Evolutionary conservation across 176 grass and related monocot genomes (phyloP), one percentile per base, ranked within the genome.

Genomic region (Pharus latifolius): DNA sequence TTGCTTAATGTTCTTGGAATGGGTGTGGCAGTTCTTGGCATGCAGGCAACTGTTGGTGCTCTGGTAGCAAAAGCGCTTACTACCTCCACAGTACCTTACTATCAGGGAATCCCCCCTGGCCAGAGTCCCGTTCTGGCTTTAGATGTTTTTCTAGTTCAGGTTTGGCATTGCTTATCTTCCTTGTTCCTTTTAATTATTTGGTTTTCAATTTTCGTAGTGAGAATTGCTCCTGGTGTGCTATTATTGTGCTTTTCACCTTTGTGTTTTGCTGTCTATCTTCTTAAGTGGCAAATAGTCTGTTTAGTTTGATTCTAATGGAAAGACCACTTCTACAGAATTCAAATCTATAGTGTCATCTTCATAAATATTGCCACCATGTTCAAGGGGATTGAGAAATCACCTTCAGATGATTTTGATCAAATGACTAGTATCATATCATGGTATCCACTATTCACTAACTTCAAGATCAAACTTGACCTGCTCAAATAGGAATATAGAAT

Each of bases 81-180:
- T 34, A 62, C 81, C 20, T 91, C 89, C 26, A 5, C 81, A 56
- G 90, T 93, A 56, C 84, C 95, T 22, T 91, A 93, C 52, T 91
- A 93, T 67, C 90, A 93, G 63, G 89, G 89, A 33, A 76, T 91
- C 63, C 37, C 90, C 2, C 72, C 90, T 64, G 84, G 95, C 65
- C 89, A 91, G 78, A 98, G 72, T 62, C 84, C 90, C 66, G 87
- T 98, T 53, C 80, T 93, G 63, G 84, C 95, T 37, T 71, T 98
- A 68, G 95, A 98, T 81, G 73, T 98, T 64, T 91, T 98, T 38
- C 75, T 98, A 19, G 81, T 93, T 32, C 95, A 93, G 89, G 95
- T 98, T 88, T 69, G 19, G 2, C 26, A 38, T 40, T 30, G 7
- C 26, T 37, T 44, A 15, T 25, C 0, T n/a, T 10, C 61, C 44